These are phyloP conservation scores for Solanum corneliomulleri DNA, from an alignment of 257 asterid species.

Conservation along the genomic window DNA sequence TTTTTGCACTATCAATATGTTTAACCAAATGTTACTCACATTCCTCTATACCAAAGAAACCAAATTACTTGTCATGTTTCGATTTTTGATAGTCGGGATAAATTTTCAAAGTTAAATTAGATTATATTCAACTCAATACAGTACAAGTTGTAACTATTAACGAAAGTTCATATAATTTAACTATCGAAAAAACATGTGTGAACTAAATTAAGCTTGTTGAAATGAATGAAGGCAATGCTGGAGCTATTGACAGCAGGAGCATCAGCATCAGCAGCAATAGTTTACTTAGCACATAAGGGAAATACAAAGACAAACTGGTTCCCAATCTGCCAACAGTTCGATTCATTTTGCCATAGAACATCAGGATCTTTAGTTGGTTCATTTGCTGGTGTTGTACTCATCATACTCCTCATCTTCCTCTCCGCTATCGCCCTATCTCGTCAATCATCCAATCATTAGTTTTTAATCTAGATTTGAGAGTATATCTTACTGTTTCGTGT, in stretches of 20 bases:
- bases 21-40: not conserved
- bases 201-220: not conserved
- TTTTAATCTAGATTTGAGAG: not conserved
- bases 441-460: conserved; percentile 5
- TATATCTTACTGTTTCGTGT: not conserved
- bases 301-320: conserved; percentile 59
- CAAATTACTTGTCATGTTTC: not conserved
- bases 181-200: too few species aligned
- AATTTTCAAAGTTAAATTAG: not conserved
- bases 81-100: not conserved
- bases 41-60: not conserved
- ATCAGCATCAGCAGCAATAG: conserved; percentile 78
- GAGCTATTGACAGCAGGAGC: conserved; percentile 53
- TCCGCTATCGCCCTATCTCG: conserved; percentile 43
- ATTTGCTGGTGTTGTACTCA: conserved; percentile 33
- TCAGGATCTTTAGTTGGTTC: conserved; percentile 70
- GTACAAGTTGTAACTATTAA: not conserved
- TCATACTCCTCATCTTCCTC: conserved; percentile 35
- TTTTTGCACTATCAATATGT: not conserved
- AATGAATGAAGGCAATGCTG: conserved; percentile 41
- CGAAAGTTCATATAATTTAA: too few species aligned
- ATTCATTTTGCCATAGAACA: conserved; percentile 54
- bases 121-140: not conserved
- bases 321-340: conserved; percentile 67
- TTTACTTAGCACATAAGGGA: conserved; percentile 78